Conservation (phyloP, 108 stramenopile genomes). For the Skeletonema menzelii region DNA sequence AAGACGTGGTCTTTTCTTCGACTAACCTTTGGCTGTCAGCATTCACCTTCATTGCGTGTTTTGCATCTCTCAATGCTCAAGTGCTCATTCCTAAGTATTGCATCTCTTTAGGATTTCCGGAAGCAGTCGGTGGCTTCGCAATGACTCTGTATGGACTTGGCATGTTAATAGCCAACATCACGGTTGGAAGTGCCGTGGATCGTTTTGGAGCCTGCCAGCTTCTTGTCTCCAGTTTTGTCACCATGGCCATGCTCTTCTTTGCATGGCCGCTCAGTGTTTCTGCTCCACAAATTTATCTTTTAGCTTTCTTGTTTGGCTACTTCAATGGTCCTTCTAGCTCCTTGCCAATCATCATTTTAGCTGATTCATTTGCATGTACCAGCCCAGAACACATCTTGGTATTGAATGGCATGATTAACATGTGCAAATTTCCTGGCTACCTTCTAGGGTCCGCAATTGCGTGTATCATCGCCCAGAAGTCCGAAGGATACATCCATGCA, state of each 20-base stretch:
- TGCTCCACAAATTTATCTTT: neutral
- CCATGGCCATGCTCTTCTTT: constrained; percentile 5
- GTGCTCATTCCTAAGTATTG: constrained; percentile 11
- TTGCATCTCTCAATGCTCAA: constrained; percentile 9
- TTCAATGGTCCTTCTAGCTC: constrained; percentile 6
- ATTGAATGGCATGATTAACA: neutral
- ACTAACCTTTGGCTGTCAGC: constrained; percentile 3
- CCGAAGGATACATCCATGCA: neutral
- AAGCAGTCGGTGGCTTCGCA: neutral
- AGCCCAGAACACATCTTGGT: neutral
- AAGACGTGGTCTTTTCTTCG: constrained; percentile 1
- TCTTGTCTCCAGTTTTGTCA: neutral
- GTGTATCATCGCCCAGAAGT: neutral
- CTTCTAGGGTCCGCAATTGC: neutral
- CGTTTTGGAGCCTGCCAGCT: neutral
- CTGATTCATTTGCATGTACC: neutral
- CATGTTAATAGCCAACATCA: neutral
- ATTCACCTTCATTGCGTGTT: constrained; percentile 13
- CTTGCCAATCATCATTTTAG: constrained; percentile 16
- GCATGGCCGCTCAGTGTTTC: neutral
- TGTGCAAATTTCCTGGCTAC: neutral
- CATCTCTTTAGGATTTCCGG: neutral
- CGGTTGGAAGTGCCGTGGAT: neutral
- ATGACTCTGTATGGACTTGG: constrained; percentile 8
- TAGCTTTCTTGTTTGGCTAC: constrained; percentile 9